phyloP scores from a whole-genome alignment of 441 rosid species.

The Rhodomyrtus psidioides region DNA sequence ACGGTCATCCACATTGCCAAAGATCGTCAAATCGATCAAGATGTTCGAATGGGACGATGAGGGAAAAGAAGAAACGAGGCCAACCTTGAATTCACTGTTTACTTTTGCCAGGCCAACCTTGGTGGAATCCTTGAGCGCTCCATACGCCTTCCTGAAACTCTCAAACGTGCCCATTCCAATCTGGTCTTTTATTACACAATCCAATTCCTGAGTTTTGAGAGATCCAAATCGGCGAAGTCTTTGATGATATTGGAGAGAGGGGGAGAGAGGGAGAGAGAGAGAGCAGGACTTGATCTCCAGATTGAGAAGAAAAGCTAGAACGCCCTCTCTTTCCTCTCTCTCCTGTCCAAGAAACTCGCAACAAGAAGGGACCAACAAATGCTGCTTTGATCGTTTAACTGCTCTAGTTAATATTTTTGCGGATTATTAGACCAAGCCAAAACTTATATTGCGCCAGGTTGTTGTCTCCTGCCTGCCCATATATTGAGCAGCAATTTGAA shows the following conservation, averaged over 20 bases:
- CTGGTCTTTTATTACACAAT: background rate
- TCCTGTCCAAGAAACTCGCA: background rate
- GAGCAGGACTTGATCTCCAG: background rate
- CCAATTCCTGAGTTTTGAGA: background rate
- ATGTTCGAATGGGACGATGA: background rate
- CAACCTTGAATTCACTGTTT: constrained; percentile 78
- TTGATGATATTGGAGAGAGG: background rate
- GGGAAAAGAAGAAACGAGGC: background rate
- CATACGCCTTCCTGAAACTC: constrained; percentile 71
- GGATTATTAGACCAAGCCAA: too few relatives aligned
- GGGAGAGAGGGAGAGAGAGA: background rate
- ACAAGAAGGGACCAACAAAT: background rate
- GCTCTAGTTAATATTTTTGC: too few relatives aligned
- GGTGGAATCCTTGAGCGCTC: constrained; percentile 76
- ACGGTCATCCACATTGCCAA: background rate
- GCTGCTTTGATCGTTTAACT: background rate
- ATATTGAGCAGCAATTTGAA: too few relatives aligned
- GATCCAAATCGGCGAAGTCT: background rate
- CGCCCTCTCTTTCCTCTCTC: background rate
- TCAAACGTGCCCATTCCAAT: constrained; percentile 49
- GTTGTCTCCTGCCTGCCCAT: too few relatives aligned
- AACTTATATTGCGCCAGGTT: too few relatives aligned
- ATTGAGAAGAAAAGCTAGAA: background rate
- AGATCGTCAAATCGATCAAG: background rate
- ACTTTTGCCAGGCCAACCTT: constrained; percentile 83